Conservation (phyloP, 2,329 filamentous ascomycete genomes). For the Passalora sequoiae region DNA sequence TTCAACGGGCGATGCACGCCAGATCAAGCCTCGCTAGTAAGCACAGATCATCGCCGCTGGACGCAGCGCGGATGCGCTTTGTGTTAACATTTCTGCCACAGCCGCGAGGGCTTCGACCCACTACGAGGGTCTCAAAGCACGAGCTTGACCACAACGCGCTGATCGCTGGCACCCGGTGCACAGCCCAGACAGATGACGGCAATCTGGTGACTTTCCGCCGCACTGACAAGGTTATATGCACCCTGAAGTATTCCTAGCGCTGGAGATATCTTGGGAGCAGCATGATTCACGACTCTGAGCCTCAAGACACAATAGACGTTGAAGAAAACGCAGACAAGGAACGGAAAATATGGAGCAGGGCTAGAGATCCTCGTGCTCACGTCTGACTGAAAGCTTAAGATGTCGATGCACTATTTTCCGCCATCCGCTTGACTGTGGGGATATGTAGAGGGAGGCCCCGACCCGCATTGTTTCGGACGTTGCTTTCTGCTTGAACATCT, state of each 20-base stretch:
- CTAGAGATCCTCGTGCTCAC: slow-evolving; percentile 12
- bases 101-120: slow-evolving; percentile 13
- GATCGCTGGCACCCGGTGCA: slow-evolving; percentile 16
- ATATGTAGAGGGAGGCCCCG: slow-evolving; percentile 22
- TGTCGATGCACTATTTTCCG: slow-evolving; percentile 15
- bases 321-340: slow-evolving; percentile 7
- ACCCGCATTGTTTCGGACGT: slow-evolving; percentile 25
- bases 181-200: slow-evolving; percentile 12
- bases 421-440: slow-evolving; percentile 20
- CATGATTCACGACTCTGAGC: neutral
- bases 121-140: slow-evolving; percentile 17
- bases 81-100: slow-evolving; percentile 14
- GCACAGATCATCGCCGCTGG: slow-evolving; percentile 15
- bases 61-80: slow-evolving; percentile 9
- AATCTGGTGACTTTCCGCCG: slow-evolving; percentile 4
- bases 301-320: neutral
- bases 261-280: neutral
- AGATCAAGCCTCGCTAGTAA: slow-evolving; percentile 21
- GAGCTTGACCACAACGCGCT: slow-evolving; percentile 18
- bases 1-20: slow-evolving; percentile 14
- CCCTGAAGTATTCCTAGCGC: neutral
- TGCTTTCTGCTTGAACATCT: slow-evolving; percentile 13
- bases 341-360: slow-evolving; percentile 1
- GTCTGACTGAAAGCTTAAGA: slow-evolving; percentile 19
- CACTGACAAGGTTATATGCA: slow-evolving; percentile 3